Percentiles rank a stretch among this genome's conserved stretches.
Evolutionary conservation across 257 asterid genomes (phyloP).

Genomic region (Handroanthus guayacan): DNA sequence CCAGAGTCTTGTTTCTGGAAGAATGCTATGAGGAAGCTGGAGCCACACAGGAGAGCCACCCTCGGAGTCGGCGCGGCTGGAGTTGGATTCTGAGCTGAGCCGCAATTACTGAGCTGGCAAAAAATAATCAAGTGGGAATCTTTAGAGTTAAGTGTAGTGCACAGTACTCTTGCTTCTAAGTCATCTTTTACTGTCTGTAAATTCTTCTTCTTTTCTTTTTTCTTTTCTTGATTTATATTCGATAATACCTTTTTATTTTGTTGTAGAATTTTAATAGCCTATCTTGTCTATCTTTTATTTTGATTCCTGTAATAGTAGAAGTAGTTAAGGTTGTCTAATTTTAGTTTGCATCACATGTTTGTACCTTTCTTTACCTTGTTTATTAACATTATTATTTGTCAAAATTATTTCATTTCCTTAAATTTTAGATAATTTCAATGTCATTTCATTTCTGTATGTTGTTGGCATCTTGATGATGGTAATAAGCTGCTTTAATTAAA

Average conservation of each 20-base stretch:
- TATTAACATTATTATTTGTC: background rate
- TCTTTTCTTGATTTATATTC: constrained; percentile 5
- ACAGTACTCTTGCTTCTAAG: constrained; percentile 43
- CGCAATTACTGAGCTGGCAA: constrained; percentile 42
- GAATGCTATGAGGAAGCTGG: constrained; percentile 64
- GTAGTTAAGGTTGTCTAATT: background rate
- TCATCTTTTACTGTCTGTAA: constrained; percentile 43
- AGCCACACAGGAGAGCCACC: constrained; percentile 74
- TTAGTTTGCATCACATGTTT: background rate
- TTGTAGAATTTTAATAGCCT: background rate
- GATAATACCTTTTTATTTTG: constrained; percentile 1
- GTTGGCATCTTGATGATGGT: too few relatives aligned
- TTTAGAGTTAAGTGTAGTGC: constrained; percentile 42
- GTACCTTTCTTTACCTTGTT: background rate
- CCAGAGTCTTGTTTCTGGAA: constrained; percentile 90
- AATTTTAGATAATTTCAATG: background rate
- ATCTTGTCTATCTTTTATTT: background rate
- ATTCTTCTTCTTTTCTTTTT: constrained; percentile 18
- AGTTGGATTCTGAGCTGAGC: constrained; percentile 71
- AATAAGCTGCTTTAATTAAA: too few relatives aligned
- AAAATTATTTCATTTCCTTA: background rate
- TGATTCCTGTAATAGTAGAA: constrained; percentile 2
- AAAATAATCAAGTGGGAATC: constrained; percentile 30
- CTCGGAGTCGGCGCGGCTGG: constrained; percentile 82
- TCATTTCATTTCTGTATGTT: background rate